Base-by-base conservation (phyloP, 257 asterid genomes). In the Coffea canephora region DNA sequence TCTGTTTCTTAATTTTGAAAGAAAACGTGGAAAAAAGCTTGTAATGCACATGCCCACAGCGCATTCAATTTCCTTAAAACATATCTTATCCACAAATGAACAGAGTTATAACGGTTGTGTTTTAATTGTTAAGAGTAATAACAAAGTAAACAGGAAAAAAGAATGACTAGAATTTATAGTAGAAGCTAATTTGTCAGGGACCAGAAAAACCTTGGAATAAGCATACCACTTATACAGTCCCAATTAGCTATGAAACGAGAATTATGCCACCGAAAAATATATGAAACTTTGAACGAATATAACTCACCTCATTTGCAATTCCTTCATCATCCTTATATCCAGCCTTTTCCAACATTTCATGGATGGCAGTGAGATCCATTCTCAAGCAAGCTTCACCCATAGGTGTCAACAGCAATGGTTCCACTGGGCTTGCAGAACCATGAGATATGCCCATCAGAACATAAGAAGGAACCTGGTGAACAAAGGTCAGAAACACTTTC, bases 321-420 rank as follows among this genome's bases (percentile, higher is more conserved):
- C 86, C 87, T 67, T 86, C 88, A 13, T 88, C 88, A 73, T 88
- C 91, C 77, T 77, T 86, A 85, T 88, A 88, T 66, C 91, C 91
- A 73, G 61, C 80, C 10, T 82, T 88, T 80, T 88, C 88, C 71
- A 88, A 66, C 71, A 88, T 80, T 21, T 83, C 85, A 34, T 88
- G 91, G n/a, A 88, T 88, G 77, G 87, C 85, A 72, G 87, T 80
- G 52, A 88, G 81, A 82, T 88, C 87, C 11, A 79, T 73, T 67
- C 83, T 84, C 7, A 85, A 78, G 82, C 89, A 88, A 82, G 91
- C 91, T 74, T 88, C 88, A 6, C 83, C 91, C 55, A 88, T 86
- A 34, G 91, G 91, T 34, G 89, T 75, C 74, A 84, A 77, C 49
- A 77, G 81, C 13, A 84, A 79, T 11, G 46, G 18, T 69, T 71